A percentile compares a stretch with the other conserved stretches of the same genome.
Conservation (phyloP, 1,284 basidiomycete species). For the Boletus sp. region DNA sequence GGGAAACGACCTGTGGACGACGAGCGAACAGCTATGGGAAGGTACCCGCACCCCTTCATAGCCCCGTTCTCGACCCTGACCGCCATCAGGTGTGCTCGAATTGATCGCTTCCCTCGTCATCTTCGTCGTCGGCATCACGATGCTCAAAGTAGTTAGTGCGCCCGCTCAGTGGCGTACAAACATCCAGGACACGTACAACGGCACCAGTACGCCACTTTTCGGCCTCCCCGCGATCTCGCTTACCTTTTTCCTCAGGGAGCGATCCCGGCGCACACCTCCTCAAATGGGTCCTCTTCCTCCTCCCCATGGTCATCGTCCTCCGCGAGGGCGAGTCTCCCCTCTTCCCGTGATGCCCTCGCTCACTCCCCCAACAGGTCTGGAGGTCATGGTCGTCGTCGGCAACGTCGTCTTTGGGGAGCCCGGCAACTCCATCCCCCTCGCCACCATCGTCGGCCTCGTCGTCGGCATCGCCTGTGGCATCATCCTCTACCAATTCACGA, state of each 20-base stretch:
- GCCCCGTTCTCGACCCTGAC: neutral
- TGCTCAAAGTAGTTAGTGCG: conserved; percentile 76
- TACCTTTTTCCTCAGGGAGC: conserved; percentile 31
- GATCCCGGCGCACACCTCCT: conserved; percentile 55
- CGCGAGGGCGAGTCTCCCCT: conserved; percentile 70
- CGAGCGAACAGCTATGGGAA: conserved; percentile 79
- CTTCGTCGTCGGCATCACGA: conserved; percentile 77
- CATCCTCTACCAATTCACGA: conserved; percentile 77
- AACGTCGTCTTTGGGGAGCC: conserved; percentile 85
- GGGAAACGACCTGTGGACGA: conserved; percentile 70
- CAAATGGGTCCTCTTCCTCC: conserved; percentile 85
- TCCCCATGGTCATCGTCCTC: conserved; percentile 89
- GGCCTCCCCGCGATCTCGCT: neutral
- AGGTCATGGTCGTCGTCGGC: conserved; percentile 92
- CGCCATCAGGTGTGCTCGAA: conserved; percentile 67
- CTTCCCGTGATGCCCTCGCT: neutral
- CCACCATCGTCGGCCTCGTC: conserved; percentile 82
- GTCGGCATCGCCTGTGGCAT: conserved; percentile 72
- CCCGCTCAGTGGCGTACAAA: conserved; percentile 92
- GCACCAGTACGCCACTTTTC: conserved; percentile 44
- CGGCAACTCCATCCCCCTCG: conserved; percentile 86
- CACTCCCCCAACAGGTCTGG: conserved; percentile 56
- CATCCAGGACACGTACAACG: conserved; percentile 78
- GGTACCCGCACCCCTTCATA: conserved; percentile 32
- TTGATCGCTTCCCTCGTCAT: conserved; percentile 85